Conservation (phyloP, 2,329 filamentous ascomycete species). For the Myriosclerotinia curreyana region DNA sequence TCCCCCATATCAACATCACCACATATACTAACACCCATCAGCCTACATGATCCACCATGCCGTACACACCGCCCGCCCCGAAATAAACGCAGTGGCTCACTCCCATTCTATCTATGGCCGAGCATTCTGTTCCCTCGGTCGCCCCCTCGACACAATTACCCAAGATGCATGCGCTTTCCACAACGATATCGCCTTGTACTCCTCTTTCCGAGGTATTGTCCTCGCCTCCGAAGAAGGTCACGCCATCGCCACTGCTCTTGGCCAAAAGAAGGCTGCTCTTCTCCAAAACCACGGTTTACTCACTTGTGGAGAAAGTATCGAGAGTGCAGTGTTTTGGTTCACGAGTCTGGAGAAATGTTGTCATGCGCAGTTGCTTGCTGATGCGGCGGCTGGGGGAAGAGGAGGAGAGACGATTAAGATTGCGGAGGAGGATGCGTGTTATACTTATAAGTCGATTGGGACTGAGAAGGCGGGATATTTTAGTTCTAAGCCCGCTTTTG, state of each 20-base stretch:
- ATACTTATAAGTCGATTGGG: conserved; percentile 65
- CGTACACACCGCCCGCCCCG: conserved; percentile 56
- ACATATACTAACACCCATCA: neutral
- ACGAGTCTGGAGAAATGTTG: conserved; percentile 50
- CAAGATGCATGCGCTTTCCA: conserved; percentile 56
- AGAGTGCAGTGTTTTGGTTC: conserved; percentile 55
- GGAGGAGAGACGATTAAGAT: conserved; percentile 66
- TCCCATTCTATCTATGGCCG: conserved; percentile 57
- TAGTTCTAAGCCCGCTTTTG: conserved; percentile 67
- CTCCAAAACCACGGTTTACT: conserved; percentile 56
- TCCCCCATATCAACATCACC: neutral
- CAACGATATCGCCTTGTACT: conserved; percentile 43
- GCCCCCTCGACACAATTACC: conserved; percentile 42
- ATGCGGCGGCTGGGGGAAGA: conserved; percentile 58
- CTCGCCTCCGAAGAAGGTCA: conserved; percentile 51
- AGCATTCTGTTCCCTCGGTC: conserved; percentile 60
- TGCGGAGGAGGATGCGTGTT: conserved; percentile 62
- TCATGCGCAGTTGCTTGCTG: conserved; percentile 51
- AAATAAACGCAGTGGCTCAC: conserved; percentile 57
- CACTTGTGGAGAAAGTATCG: conserved; percentile 50
- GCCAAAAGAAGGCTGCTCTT: conserved; percentile 50
- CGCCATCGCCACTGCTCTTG: conserved; percentile 48
- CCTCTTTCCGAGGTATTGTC: conserved; percentile 52
- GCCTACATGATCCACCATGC: conserved; percentile 61
- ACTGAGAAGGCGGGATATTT: conserved; percentile 64